Percentiles rank a stretch among this genome's conserved stretches.
phyloP scores from a whole-genome alignment of 768 basidiomycete species.

The Pulveroboletus frians region DNA sequence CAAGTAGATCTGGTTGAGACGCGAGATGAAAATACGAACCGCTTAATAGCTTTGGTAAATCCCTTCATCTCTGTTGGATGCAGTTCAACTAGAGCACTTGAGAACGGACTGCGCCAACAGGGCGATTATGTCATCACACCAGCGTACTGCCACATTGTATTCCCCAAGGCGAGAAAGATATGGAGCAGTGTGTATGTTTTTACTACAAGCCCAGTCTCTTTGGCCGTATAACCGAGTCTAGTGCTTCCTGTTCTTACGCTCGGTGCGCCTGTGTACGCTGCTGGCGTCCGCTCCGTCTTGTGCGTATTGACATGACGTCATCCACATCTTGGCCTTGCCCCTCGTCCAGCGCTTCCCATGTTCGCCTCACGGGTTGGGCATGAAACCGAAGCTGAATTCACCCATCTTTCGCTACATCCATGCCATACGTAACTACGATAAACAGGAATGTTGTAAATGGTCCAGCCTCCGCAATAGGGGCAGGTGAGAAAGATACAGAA shows the following conservation, averaged over 20 bases:
- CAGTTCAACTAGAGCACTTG: neutral
- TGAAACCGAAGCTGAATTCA: too few species aligned
- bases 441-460: constrained; percentile 38
- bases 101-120: too few species aligned
- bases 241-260: too few species aligned
- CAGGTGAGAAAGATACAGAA: constrained; percentile 36
- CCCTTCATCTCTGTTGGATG: constrained; percentile 65
- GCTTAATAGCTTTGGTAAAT: constrained; percentile 67
- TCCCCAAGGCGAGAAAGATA: too few species aligned
- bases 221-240: too few species aligned
- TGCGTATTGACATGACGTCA: neutral
- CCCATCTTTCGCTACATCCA: too few species aligned
- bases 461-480: constrained; percentile 40
- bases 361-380: neutral
- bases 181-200: too few species aligned
- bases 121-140: constrained; percentile 20
- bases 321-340: neutral
- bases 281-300: too few species aligned
- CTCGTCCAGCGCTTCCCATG: neutral
- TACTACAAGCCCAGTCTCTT: too few species aligned
- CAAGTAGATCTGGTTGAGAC: neutral
- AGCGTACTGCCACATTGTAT: too few species aligned
- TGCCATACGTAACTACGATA: constrained; percentile 14
- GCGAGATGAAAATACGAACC: constrained; percentile 40
- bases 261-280: too few species aligned